Evolutionary conservation across 2,329 filamentous ascomycete genomes (phyloP).

Genomic region (Epichloe brachyelytri): DNA sequence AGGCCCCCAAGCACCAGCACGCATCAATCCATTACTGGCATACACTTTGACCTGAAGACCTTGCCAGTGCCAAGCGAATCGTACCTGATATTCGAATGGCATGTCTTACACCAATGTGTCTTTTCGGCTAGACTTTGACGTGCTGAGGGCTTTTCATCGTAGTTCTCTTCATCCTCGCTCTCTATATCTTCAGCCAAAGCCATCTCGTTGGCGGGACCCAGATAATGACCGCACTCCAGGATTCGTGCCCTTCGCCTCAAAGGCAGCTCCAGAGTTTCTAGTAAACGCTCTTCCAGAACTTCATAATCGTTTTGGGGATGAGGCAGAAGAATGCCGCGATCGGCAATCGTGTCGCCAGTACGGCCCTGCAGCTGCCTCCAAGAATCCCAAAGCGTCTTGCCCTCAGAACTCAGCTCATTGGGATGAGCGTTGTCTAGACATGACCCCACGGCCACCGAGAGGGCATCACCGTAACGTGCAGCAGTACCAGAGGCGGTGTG

Average conservation of each 20-base stretch:
- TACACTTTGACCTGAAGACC: constrained; percentile 76
- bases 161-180: constrained; percentile 32
- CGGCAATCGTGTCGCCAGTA: constrained; percentile 57
- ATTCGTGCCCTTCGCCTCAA: constrained; percentile 52
- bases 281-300: constrained; percentile 60
- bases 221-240: constrained; percentile 64
- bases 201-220: constrained; percentile 44
- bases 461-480: constrained; percentile 67
- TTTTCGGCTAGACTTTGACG: constrained; percentile 16
- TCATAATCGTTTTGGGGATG: constrained; percentile 75
- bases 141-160: constrained; percentile 17
- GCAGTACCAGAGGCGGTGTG: constrained; percentile 56
- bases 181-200: constrained; percentile 30
- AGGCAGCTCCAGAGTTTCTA: constrained; percentile 62
- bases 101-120: constrained; percentile 44
- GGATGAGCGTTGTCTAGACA: constrained; percentile 33
- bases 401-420: constrained; percentile 29
- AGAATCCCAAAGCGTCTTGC: constrained; percentile 43
- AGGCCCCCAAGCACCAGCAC: constrained; percentile 81
- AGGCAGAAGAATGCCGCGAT: constrained; percentile 60
- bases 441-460: constrained; percentile 52
- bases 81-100: constrained; percentile 40
- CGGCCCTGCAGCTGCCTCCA: constrained; percentile 58
- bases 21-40: constrained; percentile 89
- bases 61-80: constrained; percentile 40